These are phyloP conservation scores for Chiua sp. DNA, from an alignment of 1,284 basidiomycete genomes.

Conservation along the genomic window DNA sequence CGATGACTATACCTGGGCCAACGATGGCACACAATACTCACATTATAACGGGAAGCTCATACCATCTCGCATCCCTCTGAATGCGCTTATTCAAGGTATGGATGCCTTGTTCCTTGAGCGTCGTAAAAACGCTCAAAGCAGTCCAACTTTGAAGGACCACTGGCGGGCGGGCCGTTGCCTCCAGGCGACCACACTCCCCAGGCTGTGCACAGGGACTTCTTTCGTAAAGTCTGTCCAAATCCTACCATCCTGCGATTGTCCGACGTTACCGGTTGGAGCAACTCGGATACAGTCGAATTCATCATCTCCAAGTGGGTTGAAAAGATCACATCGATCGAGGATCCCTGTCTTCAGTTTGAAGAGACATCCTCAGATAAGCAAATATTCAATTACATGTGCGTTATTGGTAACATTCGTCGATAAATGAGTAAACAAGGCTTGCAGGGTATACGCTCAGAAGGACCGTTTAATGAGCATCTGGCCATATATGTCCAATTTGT, in stretches of 20 bases:
- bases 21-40: constrained; percentile 34
- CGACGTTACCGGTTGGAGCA: constrained; percentile 24
- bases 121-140: not conserved
- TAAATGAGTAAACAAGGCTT: not conserved
- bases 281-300: constrained; percentile 26
- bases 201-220: constrained; percentile 41
- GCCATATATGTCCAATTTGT: constrained; percentile 42
- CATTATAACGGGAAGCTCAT: constrained; percentile 37
- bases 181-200: constrained; percentile 36
- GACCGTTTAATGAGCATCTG: constrained; percentile 40
- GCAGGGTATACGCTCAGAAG: constrained; percentile 38
- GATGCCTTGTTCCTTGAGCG: not conserved
- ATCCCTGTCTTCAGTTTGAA: constrained; percentile 41
- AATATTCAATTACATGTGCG: constrained; percentile 38
- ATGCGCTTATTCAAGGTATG: constrained; percentile 29
- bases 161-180: constrained; percentile 42
- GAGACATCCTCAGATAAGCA: constrained; percentile 27
- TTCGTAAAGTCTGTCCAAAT: constrained; percentile 42
- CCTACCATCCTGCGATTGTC: constrained; percentile 33
- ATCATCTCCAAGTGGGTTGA: constrained; percentile 40
- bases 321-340: constrained; percentile 35
- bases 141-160: constrained; percentile 36
- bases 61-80: constrained; percentile 43
- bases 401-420: constrained; percentile 1
- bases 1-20: constrained; percentile 43